Evolutionary conservation across 306 rosid genomes (phyloP), one percentile per base, ranked within the genome.

Genomic region (Fragaria vesca): DNA sequence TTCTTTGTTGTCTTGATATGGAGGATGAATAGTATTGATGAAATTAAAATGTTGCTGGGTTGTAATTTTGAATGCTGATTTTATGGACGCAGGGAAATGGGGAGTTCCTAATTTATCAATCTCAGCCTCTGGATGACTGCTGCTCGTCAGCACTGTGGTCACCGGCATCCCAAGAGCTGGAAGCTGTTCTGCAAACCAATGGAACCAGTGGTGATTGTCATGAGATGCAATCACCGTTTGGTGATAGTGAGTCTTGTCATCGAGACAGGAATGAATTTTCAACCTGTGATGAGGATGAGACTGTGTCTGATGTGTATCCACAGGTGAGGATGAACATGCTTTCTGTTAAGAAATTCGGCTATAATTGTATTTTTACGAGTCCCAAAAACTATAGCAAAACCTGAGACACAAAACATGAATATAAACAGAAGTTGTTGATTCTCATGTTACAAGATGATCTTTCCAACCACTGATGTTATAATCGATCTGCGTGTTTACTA

Each of bases 161-260:
- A 55, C 26, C 61, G 12, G 6, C 20, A 26, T 7, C 46, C 57
- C 48, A 15, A 75, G 71, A 75, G 71, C 58, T 61, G 78, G 71
- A 36, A 75, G 78, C 12, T 45, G 46, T 75, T 75, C 71, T 17
- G 60, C 78, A 75, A 45, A 42, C n/a, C 78, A 61, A 11, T 28
- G 30, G 30, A 28, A 28, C 30, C 30, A 28, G 30, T 45, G 60
- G 30, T 61, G 71, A 43, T 28, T 75, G 71, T 18, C 30, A 26
- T 42, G 60, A 11, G 15, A 9, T 75, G 32, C 71, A 75, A 75
- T 75, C 34, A 18, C 45, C 60, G 26, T 61, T 43, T 46, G 60
- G 57, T 26, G 43, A 74, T 42, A 26, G 0, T 43, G 6, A 5
- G 11, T 55, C 61, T n/a, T 55, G 11, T 74, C 21, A 16, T 21